phyloP scores from a whole-genome alignment of 2,329 filamentous ascomycete genomes.

The Colletotrichum sp. region DNA sequence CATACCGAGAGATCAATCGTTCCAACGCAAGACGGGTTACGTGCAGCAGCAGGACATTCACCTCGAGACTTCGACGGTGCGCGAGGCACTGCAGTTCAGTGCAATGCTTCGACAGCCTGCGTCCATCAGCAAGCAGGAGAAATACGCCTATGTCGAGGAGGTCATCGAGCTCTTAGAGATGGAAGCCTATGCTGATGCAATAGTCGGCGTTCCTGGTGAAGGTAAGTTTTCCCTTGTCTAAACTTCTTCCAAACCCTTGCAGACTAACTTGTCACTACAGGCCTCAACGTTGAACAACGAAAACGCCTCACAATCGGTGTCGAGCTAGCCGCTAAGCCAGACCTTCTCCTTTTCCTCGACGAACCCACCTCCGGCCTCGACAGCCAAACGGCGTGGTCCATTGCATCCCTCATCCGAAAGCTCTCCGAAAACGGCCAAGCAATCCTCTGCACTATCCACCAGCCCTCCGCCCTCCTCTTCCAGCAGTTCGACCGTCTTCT shows the following conservation, averaged over 20 bases:
- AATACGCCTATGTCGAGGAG: constrained; percentile 29
- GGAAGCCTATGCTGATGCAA: constrained; percentile 70
- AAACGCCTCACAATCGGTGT: constrained; percentile 75
- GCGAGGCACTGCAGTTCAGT: constrained; percentile 70
- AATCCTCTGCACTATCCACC: constrained; percentile 51
- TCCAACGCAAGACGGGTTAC: constrained; percentile 72
- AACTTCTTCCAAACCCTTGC: background rate
- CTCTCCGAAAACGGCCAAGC: constrained; percentile 51
- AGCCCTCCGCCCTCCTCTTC: constrained; percentile 48
- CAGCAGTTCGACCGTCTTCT: constrained; percentile 56
- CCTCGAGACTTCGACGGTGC: constrained; percentile 41
- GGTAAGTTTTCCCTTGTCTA: constrained; percentile 57
- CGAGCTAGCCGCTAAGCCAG: constrained; percentile 75
- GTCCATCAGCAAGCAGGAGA: constrained; percentile 43
- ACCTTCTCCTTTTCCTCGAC: constrained; percentile 77
- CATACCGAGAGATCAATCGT: constrained; percentile 64
- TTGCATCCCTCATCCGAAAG: constrained; percentile 72
- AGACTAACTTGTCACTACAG: constrained; percentile 34
- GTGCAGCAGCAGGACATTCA: constrained; percentile 66
- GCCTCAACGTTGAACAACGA: constrained; percentile 45
- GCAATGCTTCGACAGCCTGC: constrained; percentile 71
- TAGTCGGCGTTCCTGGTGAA: constrained; percentile 72
- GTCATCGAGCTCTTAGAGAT: constrained; percentile 39
- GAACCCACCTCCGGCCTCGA: constrained; percentile 80
- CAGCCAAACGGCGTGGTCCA: constrained; percentile 77